phyloP scores from a whole-genome alignment of 345 rosid species.

The Trapa incisa region DNA sequence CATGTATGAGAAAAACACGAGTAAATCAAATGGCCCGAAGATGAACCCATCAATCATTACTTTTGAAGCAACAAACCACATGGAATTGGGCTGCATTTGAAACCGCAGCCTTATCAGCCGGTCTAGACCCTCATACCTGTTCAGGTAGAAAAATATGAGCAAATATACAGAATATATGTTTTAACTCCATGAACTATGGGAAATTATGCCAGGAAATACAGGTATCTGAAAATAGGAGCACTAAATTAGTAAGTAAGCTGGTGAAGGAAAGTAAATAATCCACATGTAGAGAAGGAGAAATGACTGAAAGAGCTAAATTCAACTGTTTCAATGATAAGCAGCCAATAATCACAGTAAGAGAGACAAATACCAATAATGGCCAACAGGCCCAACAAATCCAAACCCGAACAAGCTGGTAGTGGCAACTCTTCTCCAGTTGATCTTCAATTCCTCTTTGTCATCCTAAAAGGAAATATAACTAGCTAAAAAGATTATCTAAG shows the following conservation, averaged over 20 bases:
- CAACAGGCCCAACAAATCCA: constrained; percentile 79
- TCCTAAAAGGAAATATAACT: not conserved
- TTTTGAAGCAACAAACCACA: constrained; percentile 63
- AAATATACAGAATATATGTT: not conserved
- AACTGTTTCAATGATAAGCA: not conserved
- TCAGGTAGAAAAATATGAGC: not conserved
- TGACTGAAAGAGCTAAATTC: too few species aligned
- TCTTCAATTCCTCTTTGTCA: constrained; percentile 22
- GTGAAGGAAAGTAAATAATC: not conserved
- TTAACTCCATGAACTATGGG: not conserved
- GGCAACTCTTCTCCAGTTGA: constrained; percentile 72
- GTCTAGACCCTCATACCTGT: constrained; percentile 81
- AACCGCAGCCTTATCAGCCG: constrained; percentile 53
- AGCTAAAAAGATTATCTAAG: not conserved
- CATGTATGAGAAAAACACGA: constrained; percentile 79
- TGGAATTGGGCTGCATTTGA: constrained; percentile 50
- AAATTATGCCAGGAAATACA: not conserved
- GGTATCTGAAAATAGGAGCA: not conserved
- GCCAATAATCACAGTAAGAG: not conserved
- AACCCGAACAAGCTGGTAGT: constrained; percentile 62
- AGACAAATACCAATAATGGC: constrained; percentile 51
- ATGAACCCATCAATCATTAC: constrained; percentile 84
- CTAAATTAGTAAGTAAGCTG: not conserved
- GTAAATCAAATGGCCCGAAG: constrained; percentile 74
- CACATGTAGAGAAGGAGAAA: not conserved